Evolutionary conservation across 108 stramenopile species (phyloP).

Genomic region (Craspedostauros australis): DNA sequence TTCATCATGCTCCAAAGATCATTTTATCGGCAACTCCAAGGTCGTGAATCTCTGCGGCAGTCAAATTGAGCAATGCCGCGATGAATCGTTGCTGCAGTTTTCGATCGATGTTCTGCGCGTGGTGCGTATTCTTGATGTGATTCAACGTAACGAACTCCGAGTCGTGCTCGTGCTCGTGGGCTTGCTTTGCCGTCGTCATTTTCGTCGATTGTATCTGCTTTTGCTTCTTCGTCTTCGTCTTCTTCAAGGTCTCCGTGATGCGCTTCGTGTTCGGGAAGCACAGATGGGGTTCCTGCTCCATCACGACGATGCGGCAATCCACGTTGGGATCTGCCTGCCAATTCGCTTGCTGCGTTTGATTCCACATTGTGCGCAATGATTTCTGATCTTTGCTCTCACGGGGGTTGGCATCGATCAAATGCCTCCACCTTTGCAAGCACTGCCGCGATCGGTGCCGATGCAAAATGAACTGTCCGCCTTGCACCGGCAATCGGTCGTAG

Average conservation of each 20-base stretch:
- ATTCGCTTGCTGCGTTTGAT: constrained; percentile 4
- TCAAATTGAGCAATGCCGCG: too few species aligned
- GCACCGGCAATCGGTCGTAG: constrained; percentile 1
- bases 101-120: too few species aligned
- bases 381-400: constrained; percentile 12
- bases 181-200: too few species aligned
- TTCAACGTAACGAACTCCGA: too few species aligned
- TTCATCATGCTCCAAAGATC: too few species aligned
- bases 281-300: constrained; percentile 4
- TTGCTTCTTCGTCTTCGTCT: neutral
- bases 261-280: neutral
- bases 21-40: too few species aligned
- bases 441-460: neutral
- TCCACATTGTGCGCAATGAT: constrained; percentile 6
- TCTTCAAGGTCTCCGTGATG: constrained; percentile 8
- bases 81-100: too few species aligned
- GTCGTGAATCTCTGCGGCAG: too few species aligned
- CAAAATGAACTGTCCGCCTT: constrained; percentile 11
- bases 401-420: constrained; percentile 5
- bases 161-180: too few species aligned
- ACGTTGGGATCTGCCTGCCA: neutral
- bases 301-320: neutral
- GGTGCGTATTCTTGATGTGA: constrained; percentile 18
- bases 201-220: too few species aligned
- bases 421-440: constrained; percentile 7